Percentiles rank a stretch among this genome's conserved stretches.
These are phyloP conservation scores for Sporothrix brasiliensis DNA, from an alignment of 2,329 filamentous ascomycete species.

Conservation along the genomic window DNA sequence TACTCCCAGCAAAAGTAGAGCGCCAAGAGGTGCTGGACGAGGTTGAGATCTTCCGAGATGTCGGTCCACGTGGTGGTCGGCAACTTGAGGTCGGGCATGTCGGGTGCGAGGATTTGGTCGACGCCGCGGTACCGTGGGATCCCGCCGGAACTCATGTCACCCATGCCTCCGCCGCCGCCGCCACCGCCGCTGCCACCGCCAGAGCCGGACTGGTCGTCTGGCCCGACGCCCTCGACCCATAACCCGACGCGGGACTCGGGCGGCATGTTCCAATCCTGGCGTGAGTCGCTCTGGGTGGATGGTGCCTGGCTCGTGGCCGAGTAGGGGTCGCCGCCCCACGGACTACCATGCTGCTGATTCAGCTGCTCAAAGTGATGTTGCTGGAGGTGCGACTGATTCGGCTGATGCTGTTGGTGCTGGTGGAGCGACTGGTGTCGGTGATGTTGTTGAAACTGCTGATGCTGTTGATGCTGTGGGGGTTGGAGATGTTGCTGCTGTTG, in stretches of 20 bases:
- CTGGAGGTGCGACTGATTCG: constrained; percentile 9
- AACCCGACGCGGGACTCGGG: constrained; percentile 53
- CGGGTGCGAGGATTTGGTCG: constrained; percentile 55
- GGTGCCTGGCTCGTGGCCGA: constrained; percentile 52
- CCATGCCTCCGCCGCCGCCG: not conserved
- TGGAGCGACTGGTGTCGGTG: constrained; percentile 40
- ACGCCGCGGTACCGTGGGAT: constrained; percentile 45
- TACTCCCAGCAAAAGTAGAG: constrained; percentile 78
- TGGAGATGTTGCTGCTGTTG: constrained; percentile 36
- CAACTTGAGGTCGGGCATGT: constrained; percentile 49
- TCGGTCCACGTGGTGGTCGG: constrained; percentile 60
- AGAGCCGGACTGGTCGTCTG: constrained; percentile 35
- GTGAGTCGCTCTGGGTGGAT: constrained; percentile 53
- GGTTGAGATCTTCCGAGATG: constrained; percentile 59
- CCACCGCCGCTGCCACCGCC: not conserved
- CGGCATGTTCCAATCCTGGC: constrained; percentile 52
- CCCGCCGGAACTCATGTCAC: not conserved
- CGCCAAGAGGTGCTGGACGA: constrained; percentile 66
- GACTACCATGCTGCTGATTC: constrained; percentile 48
- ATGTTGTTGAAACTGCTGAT: not conserved
- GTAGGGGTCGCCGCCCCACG: constrained; percentile 49
- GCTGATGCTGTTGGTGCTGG: constrained; percentile 21
- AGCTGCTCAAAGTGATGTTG: constrained; percentile 20
- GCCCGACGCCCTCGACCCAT: constrained; percentile 52
- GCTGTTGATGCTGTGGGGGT: constrained; percentile 34